Conservation (phyloP, 805 yeast species). For the Maudiozyma pseudohumilis region DNA sequence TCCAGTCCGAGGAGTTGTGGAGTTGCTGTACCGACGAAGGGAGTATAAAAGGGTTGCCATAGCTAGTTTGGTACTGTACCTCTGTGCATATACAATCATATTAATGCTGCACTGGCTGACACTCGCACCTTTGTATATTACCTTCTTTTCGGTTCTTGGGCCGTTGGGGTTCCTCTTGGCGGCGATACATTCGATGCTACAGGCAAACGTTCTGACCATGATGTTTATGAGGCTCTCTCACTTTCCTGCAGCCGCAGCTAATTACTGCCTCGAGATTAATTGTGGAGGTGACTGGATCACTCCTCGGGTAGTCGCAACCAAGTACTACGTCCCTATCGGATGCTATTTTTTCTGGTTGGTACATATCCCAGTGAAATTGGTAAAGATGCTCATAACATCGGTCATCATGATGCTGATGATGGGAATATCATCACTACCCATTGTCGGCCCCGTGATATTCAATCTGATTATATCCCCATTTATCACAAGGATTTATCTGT, state of each 20-base stretch:
- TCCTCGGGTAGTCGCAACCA: constrained; percentile 12
- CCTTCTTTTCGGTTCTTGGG: constrained; percentile 22
- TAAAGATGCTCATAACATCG: constrained; percentile 15
- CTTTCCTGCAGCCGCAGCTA: constrained; percentile 13
- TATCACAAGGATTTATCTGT: constrained; percentile 21
- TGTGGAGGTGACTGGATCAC: constrained; percentile 7
- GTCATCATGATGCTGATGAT: constrained; percentile 8
- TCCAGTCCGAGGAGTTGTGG: constrained; percentile 19
- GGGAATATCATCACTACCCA: constrained; percentile 20
- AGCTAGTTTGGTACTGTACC: constrained; percentile 11
- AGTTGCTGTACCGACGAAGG: constrained; percentile 10
- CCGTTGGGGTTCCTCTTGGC: constrained; percentile 24
- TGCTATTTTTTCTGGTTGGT: constrained; percentile 23
- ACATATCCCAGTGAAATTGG: constrained; percentile 20
- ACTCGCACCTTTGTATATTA: constrained; percentile 24
- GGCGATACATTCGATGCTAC: constrained; percentile 22
- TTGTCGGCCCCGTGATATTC: constrained; percentile 25
- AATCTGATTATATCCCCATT: constrained; percentile 20
- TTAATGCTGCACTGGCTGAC: constrained; percentile 23
- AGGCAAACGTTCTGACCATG: constrained; percentile 25
- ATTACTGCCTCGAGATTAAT: constrained; percentile 6
- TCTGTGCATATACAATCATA: constrained; percentile 13
- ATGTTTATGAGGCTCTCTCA: constrained; percentile 25
- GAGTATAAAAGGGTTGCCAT: constrained; percentile 10
- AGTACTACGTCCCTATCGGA: constrained; percentile 21